Percentiles rank a stretch among this genome's conserved stretches.
Evolutionary conservation across 2,329 filamentous ascomycete genomes (phyloP).

Genomic region (Blumeria hordei): DNA sequence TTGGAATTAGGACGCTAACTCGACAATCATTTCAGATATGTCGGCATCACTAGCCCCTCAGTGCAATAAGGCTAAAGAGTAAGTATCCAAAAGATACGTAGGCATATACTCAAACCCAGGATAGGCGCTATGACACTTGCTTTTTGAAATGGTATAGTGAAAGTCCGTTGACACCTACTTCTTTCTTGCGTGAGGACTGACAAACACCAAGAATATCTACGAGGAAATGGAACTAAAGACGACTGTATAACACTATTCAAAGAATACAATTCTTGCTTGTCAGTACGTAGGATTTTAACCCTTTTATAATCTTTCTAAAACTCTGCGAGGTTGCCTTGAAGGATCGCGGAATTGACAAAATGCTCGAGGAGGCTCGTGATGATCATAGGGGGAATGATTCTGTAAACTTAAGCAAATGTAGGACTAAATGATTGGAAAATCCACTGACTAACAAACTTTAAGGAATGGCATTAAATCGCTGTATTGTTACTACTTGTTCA

Average conservation of each 20-base stretch:
- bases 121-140: conserved; percentile 81
- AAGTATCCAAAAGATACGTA: conserved; percentile 15
- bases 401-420: conserved; percentile 31
- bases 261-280: conserved; percentile 68
- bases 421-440: conserved; percentile 2
- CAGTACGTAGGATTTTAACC: conserved; percentile 24
- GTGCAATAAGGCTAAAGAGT: conserved; percentile 94
- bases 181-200: not conserved
- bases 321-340: conserved; percentile 51
- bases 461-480: too few species aligned
- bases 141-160: conserved; percentile 99
- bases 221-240: conserved; percentile 55
- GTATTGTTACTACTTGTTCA: too few species aligned
- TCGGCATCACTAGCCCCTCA: conserved; percentile 85
- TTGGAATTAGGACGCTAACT: conserved; percentile 1
- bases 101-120: conserved; percentile 4
- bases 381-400: conserved; percentile 74
- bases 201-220: conserved; percentile 48
- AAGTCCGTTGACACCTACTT: conserved; percentile 36
- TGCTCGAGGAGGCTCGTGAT: conserved; percentile 75
- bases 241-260: conserved; percentile 75
- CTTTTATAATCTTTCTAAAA: not conserved
- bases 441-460: too few species aligned
- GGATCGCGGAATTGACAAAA: conserved; percentile 72
- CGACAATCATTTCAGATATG: conserved; percentile 26